Conservation (phyloP, 2,329 filamentous ascomycete species). For the Akanthomyces lecanii region DNA sequence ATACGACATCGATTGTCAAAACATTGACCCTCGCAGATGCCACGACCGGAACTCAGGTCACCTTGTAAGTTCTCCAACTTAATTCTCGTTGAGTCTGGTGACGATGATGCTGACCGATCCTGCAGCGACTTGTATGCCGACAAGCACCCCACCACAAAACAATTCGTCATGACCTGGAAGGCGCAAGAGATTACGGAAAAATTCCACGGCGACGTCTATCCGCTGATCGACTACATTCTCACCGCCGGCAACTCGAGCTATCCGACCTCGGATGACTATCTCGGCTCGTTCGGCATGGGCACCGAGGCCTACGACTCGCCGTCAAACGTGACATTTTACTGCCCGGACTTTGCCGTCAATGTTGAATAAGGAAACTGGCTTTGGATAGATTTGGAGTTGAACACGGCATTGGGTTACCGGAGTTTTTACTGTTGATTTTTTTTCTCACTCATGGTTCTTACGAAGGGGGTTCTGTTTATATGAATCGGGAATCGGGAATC, state of each 20-base stretch:
- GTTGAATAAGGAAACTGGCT: constrained; percentile 21
- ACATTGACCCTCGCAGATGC: constrained; percentile 32
- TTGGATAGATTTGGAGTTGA: constrained; percentile 18
- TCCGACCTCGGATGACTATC: constrained; percentile 40
- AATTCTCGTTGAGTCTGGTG: neutral
- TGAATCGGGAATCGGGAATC: constrained; percentile 15
- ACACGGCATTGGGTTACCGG: constrained; percentile 14
- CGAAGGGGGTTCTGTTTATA: constrained; percentile 3
- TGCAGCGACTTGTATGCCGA: constrained; percentile 40
- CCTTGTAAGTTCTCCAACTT: constrained; percentile 33
- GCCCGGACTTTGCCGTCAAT: constrained; percentile 36
- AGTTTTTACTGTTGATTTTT: constrained; percentile 5
- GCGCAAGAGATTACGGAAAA: constrained; percentile 31
- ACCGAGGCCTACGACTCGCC: constrained; percentile 44
- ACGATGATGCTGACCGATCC: constrained; percentile 7
- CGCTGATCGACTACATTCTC: constrained; percentile 40
- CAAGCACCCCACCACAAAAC: constrained; percentile 31
- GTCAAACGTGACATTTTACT: constrained; percentile 45
- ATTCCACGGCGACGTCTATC: constrained; percentile 45
- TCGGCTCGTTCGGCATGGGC: constrained; percentile 50
- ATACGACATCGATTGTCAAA: constrained; percentile 26
- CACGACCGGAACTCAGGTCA: constrained; percentile 27
- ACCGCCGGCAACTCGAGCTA: constrained; percentile 30
- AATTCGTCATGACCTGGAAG: constrained; percentile 50
- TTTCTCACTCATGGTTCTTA: constrained; percentile 6